Conservation (phyloP, 495 filamentous ascomycete genomes). For the Aspergillus ostianus region DNA sequence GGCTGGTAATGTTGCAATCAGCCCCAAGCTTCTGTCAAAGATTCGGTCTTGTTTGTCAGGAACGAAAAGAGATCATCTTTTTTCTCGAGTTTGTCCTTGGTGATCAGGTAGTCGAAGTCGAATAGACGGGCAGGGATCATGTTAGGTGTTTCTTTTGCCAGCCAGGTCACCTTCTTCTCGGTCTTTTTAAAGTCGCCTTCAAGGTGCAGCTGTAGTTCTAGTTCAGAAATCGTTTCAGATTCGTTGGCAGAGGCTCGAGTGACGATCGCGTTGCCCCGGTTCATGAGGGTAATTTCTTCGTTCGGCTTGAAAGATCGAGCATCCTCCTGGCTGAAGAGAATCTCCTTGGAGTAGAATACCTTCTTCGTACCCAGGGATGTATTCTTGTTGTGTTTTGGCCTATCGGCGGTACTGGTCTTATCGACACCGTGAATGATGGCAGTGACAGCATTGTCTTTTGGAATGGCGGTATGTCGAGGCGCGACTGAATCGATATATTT, state of each 20-base stretch:
- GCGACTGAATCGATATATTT: slow-evolving; percentile 80
- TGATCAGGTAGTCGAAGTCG: slow-evolving; percentile 81
- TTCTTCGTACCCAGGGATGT: slow-evolving; percentile 70
- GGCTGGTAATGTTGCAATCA: slow-evolving; percentile 65
- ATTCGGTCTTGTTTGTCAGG: slow-evolving; percentile 64
- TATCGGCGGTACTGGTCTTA: slow-evolving; percentile 59
- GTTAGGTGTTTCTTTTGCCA: slow-evolving; percentile 63
- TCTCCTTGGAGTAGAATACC: slow-evolving; percentile 60
- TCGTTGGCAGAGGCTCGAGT: slow-evolving; percentile 55
- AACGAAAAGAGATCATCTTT: slow-evolving; percentile 73
- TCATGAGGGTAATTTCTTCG: slow-evolving; percentile 85
- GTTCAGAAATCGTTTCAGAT: slow-evolving; percentile 50
- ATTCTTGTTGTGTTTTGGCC: slow-evolving; percentile 77
- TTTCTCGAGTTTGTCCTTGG: slow-evolving; percentile 78
- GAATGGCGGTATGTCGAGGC: slow-evolving; percentile 71
- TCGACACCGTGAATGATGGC: slow-evolving; percentile 63
- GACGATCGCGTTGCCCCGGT: slow-evolving; percentile 81
- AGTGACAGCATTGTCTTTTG: slow-evolving; percentile 57
- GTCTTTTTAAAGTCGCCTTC: slow-evolving; percentile 78
- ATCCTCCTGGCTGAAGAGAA: slow-evolving; percentile 74
- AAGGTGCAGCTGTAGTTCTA: slow-evolving; percentile 71
- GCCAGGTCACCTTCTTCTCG: slow-evolving; percentile 82
- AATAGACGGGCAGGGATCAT: slow-evolving; percentile 71
- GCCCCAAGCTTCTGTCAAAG: slow-evolving; percentile 62
- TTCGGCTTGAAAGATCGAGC: slow-evolving; percentile 65